A percentile compares a stretch with the other conserved stretches of the same genome.
Conservation (phyloP, 2,329 filamentous ascomycete species). For the Dendrostoma leiphaemia region DNA sequence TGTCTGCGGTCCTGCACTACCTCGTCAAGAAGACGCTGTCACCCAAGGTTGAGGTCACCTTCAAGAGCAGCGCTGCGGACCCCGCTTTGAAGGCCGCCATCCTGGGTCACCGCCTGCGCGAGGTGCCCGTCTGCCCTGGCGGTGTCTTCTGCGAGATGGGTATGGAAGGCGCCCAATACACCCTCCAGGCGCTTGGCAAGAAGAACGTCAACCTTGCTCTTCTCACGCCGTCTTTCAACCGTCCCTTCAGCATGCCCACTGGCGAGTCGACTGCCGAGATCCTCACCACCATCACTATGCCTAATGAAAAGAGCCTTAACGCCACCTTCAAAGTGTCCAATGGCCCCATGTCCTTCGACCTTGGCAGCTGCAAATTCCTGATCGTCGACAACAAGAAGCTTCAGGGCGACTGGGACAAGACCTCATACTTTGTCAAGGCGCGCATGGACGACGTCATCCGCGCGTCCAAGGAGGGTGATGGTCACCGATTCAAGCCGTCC, state of each 20-base stretch:
- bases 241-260: conserved; percentile 10
- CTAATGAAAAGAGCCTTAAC: not conserved
- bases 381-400: conserved; percentile 9
- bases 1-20: conserved; percentile 14
- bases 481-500: conserved; percentile 14
- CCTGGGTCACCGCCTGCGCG: conserved; percentile 13
- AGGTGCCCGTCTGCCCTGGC: conserved; percentile 12
- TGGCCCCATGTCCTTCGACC: conserved; percentile 10
- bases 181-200: conserved; percentile 6
- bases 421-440: conserved; percentile 12
- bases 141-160: conserved; percentile 16
- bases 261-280: conserved; percentile 13
- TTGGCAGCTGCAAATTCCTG: conserved; percentile 11
- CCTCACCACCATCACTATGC: conserved; percentile 13
- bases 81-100: conserved; percentile 7
- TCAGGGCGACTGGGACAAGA: conserved; percentile 13
- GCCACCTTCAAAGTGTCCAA: conserved; percentile 14
- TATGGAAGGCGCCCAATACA: conserved; percentile 10
- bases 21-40: conserved; percentile 13
- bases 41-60: conserved; percentile 13
- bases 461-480: conserved; percentile 12
- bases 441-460: conserved; percentile 11
- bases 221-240: conserved; percentile 10
- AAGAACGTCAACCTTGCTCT: conserved; percentile 10
- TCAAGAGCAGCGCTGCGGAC: conserved; percentile 11